Evolutionary conservation across 139 green algal genomes (phyloP).

Genomic region (Dunaliella sp.): DNA sequence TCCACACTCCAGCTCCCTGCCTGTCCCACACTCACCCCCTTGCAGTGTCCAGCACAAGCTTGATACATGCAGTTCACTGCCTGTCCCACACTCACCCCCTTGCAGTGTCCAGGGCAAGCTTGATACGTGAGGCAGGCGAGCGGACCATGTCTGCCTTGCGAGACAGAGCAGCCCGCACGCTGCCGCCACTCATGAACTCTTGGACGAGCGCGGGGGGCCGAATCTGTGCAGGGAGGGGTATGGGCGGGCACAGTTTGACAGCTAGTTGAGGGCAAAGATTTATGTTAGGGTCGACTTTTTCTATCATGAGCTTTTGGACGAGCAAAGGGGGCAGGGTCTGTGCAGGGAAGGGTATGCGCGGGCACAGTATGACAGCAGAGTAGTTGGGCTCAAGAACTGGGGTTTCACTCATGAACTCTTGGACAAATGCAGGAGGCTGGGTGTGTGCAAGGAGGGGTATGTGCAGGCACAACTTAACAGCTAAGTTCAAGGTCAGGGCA

Average conservation of each 20-base stretch:
- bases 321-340: conserved; percentile 64
- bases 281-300: too few relatives aligned
- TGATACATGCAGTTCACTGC: too few relatives aligned
- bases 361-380: too few relatives aligned
- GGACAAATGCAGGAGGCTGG: conserved; percentile 68
- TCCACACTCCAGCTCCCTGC: too few relatives aligned
- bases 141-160: conserved; percentile 44
- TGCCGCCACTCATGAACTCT: conserved; percentile 69
- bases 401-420: conserved; percentile 77
- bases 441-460: too few relatives aligned
- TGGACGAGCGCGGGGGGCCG: conserved; percentile 69
- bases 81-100: conserved; percentile 19
- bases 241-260: too few relatives aligned
- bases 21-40: conserved; percentile 19
- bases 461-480: too few relatives aligned
- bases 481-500: too few relatives aligned
- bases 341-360: too few relatives aligned
- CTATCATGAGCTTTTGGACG: conserved; percentile 74
- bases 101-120: conserved; percentile 47
- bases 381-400: too few relatives aligned
- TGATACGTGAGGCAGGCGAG: conserved; percentile 33
- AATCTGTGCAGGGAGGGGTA: conserved; percentile 32
- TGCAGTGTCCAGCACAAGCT: conserved; percentile 47
- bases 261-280: too few relatives aligned
- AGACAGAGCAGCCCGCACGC: conserved; percentile 55